Evolutionary conservation across 2,329 filamentous ascomycete species (phyloP), one percentile per base, ranked within the genome.

Genomic region (Microcyclospora pomicola): DNA sequence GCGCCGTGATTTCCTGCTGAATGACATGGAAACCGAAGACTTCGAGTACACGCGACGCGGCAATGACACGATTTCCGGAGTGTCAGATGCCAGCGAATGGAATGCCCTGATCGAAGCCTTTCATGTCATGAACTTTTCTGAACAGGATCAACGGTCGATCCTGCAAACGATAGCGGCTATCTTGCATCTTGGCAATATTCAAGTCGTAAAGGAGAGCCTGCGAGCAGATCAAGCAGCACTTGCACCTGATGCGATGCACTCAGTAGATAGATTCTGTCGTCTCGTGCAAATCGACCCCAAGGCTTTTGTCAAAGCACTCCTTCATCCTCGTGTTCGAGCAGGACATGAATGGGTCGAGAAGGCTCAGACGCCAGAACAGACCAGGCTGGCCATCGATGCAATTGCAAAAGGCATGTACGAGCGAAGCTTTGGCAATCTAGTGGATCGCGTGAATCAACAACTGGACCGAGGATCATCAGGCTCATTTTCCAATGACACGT

Each of bases 341-440:
- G 91, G 91, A 14, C 77, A 87, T 37, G 91, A 98, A 63, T 96
- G 88, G 91, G 91, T 98, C 2, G 87, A 96, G 56, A 98, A 96
- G 59, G 87, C 92, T 1, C 91, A 98, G 58, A 96, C 88, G 1
- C 88, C 91, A 0, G 92, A 98, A 47, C 91, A 98, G 58, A 92
- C 95, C 33, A 81, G 84, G 15, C 75, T 95, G 9, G 75, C 83
- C 3, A 74, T 98, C 33, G 86, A 96, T 61, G 88, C 91, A 12
- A 69, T 98, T 12, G 78, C 91, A 6, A 98, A 98, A 61, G 91
- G 91, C 62, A 93, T 98, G 48, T 98, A 98, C 57, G 91, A 98
- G 59, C 82, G 92, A 42, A 82, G 83, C 0, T 98, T 98, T 53
- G 87, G 91, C 19, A 82, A 95, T 48, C 73, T 98, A 3, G 92